Percentiles rank a stretch among this genome's conserved stretches.
These are phyloP conservation scores for Entomortierella parvispora DNA, from an alignment of 192 early-diverging fungal genomes.

Conservation along the genomic window DNA sequence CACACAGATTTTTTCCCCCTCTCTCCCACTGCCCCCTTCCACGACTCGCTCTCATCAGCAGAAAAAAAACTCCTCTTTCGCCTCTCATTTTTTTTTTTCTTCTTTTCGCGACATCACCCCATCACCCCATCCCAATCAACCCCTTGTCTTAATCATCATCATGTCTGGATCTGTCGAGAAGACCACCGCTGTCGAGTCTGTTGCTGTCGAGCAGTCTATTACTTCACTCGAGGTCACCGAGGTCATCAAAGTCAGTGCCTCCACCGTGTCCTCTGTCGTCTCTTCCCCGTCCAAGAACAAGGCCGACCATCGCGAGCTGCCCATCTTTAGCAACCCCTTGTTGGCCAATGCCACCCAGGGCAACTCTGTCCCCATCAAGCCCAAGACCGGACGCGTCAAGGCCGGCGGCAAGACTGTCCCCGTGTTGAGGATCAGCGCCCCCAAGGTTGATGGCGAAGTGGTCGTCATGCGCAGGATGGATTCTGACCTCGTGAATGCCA, in stretches of 20 bases:
- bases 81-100: not conserved
- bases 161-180: slow-evolving; percentile 30
- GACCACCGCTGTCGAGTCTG: slow-evolving; percentile 16
- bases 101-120: not conserved
- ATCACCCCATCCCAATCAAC: not conserved
- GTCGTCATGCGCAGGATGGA: slow-evolving; percentile 46
- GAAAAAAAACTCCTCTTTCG: not conserved
- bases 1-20: not conserved
- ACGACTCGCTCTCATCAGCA: not conserved
- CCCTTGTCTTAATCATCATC: not conserved
- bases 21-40: not conserved
- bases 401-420: slow-evolving; percentile 22
- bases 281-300: not conserved
- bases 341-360: slow-evolving; percentile 42
- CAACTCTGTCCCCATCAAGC: slow-evolving; percentile 46
- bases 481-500: slow-evolving; percentile 51
- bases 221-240: slow-evolving; percentile 22
- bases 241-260: not conserved
- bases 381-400: slow-evolving; percentile 40
- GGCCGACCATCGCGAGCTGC: slow-evolving; percentile 33
- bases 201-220: slow-evolving; percentile 26
- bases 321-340: slow-evolving; percentile 53
- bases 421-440: slow-evolving; percentile 48
- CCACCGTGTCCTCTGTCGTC: not conserved
- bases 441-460: slow-evolving; percentile 51